These are phyloP conservation scores for Cladosporium sp. DNA, from an alignment of 2,329 filamentous ascomycete genomes.

Conservation along the genomic window DNA sequence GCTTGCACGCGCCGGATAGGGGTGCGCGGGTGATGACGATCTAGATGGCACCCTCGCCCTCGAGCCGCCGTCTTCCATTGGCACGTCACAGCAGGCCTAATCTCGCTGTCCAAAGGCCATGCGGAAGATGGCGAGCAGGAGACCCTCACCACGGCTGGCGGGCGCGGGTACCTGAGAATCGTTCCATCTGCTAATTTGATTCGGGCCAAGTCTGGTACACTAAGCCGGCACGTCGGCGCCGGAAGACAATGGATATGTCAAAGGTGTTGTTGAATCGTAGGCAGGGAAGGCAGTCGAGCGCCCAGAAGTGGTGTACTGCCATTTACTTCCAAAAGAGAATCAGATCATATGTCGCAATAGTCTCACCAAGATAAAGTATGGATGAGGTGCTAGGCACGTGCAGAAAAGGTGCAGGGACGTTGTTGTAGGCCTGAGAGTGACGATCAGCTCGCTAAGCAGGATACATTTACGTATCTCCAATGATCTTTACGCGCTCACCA, in stretches of 20 bases:
- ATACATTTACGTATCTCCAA: neutral
- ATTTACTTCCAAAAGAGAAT: neutral
- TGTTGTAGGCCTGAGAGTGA: neutral
- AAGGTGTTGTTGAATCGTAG: neutral
- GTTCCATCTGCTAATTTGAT: neutral
- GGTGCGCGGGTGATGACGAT: neutral
- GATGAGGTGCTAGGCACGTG: neutral
- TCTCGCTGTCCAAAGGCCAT: neutral
- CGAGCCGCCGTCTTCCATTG: neutral
- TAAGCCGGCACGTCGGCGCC: neutral
- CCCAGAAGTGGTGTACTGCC: neutral
- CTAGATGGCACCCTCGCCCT: neutral
- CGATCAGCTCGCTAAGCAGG: neutral
- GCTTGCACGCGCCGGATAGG: constrained; percentile 1
- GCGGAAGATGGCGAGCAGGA: neutral
- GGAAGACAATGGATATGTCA: constrained; percentile 3
- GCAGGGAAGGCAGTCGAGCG: neutral
- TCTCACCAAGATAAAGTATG: neutral
- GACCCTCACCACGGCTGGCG: neutral
- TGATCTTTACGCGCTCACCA: neutral
- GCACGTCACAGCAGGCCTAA: neutral
- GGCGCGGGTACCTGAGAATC: constrained; percentile 4
- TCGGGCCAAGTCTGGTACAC: neutral
- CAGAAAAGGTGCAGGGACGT: neutral
- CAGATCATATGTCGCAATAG: neutral